A percentile compares a stretch with the other conserved stretches of the same genome.
phyloP scores from a whole-genome alignment of 129 eudicot species.

The Daucus carota region DH1_v3.0 NC_030388.2:24117501-24118000 shows the following conservation, averaged over 20 bases:
- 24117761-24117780: background rate
- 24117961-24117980: background rate
- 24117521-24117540: conserved; percentile 5
- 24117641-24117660: background rate
- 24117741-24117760: no score
- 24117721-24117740: no score
- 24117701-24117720: no score
- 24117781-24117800: background rate
- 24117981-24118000: conserved; percentile 1
- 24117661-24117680: conserved; percentile 2
- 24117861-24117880: background rate
- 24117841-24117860: background rate
- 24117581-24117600: conserved; percentile 17
- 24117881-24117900: background rate
- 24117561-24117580: conserved; percentile 12
- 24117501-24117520: background rate
- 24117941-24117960: background rate
- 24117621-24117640: background rate
- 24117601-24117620: no score
- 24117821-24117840: no score
- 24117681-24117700: background rate
- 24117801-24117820: background rate
- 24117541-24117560: conserved; percentile 19
- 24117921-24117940: background rate
- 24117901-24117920: background rate